Evolutionary conservation across 2,329 filamentous ascomycete genomes (phyloP).

Genomic region (Scedosporium minutisporum): DNA sequence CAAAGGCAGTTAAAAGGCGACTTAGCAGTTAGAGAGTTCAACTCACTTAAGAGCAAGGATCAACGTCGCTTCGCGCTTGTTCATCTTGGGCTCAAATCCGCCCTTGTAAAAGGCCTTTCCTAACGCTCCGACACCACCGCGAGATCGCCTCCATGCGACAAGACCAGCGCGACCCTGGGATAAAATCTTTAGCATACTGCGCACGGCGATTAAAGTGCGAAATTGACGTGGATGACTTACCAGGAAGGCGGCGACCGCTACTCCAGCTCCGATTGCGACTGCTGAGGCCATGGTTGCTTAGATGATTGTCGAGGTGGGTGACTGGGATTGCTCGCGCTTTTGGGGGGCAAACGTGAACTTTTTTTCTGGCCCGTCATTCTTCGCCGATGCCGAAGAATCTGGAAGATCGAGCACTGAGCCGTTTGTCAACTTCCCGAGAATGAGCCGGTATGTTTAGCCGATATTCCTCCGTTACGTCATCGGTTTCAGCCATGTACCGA

Average conservation of each 20-base stretch:
- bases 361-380: constrained; percentile 1
- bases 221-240: constrained; percentile 22
- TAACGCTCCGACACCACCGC: constrained; percentile 66
- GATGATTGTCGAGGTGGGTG: neutral
- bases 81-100: constrained; percentile 96
- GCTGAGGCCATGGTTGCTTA: constrained; percentile 28
- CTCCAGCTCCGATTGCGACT: constrained; percentile 36
- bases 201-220: neutral
- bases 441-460: constrained; percentile 2
- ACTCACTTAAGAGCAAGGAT: constrained; percentile 81
- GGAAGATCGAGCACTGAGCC: neutral
- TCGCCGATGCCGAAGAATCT: constrained; percentile 6
- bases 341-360: neutral
- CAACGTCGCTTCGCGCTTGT: constrained; percentile 75
- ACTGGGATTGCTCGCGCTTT: neutral
- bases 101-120: constrained; percentile 96
- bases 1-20: neutral
- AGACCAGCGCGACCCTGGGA: constrained; percentile 79
- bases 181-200: constrained; percentile 9
- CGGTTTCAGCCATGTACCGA: neutral
- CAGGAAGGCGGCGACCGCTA: constrained; percentile 42
- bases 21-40: neutral
- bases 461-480: neutral
- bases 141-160: constrained; percentile 76
- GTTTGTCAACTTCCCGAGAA: neutral